Evolutionary conservation across 441 rosid species (phyloP), one percentile per base, ranked within the genome.

Genomic region (Pelargonium australe): DNA sequence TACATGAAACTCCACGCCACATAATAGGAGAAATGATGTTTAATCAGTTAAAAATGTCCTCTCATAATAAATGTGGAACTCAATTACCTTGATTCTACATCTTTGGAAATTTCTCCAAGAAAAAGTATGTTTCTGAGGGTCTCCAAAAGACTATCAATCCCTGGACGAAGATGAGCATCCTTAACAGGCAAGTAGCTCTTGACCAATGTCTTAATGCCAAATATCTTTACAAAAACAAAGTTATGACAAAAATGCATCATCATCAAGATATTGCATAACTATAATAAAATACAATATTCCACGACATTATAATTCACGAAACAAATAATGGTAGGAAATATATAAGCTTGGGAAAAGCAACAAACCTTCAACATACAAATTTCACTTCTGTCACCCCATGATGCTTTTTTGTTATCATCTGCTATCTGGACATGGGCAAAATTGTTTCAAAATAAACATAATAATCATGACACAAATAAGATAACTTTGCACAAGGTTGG

Each of bases 101-200:
- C 91, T 76, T 86, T 80, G 58, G 97, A 88, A 77, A 86, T 73
- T 81, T 96, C 99, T 73, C 97, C 99, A 80, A 74, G 82, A 65
- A 81, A 69, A 79, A 93, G 91, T 51, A 91, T 51, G 78, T 81
- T 89, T 80, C 82, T 84, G 9, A 96, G 87, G 73, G 85, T 79
- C 66, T 76, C 86, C 67, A 96, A 71, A 81, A 93, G 93, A 67
- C 76, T 82, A 74, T 87, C 90, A 67, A 96, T 87, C 70, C 87
- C 95, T 67, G 83, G 85, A 51, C 98, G 98, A 78, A 96, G 96
- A 77, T 91, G 98, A 66, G 92, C 90, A 84, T 93, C 99, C 78
- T 93, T 96, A 16, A 83, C 82, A 45, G 99, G 98, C 85, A 96
- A 84, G 80, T 87, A 91, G 83, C 97, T 91, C 80, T 91, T 93